These are phyloP conservation scores for Collybiopsis confluens DNA, from an alignment of 768 basidiomycete genomes.

Conservation along the genomic window DNA sequence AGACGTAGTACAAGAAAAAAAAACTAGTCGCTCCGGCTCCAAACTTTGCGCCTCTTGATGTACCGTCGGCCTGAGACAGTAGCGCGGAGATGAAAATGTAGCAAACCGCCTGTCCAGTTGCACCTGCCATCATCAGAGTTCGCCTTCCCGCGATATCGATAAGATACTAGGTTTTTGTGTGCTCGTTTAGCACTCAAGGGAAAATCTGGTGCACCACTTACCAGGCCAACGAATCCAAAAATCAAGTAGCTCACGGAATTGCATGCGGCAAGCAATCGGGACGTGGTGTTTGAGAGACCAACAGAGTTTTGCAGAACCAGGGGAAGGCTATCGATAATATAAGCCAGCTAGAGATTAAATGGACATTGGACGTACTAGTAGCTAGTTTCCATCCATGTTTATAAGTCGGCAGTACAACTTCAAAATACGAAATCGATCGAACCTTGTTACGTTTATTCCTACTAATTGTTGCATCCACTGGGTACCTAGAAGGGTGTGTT, in stretches of 20 bases:
- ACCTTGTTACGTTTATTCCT: no score
- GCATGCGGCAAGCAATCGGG: conserved; percentile 46
- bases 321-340: conserved; percentile 33
- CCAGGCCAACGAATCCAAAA: conserved; percentile 41
- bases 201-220: no score
- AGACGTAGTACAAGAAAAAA: conserved; percentile 48
- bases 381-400: conserved; percentile 53
- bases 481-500: conserved; percentile 31
- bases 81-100: conserved; percentile 40
- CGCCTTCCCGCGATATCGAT: conserved; percentile 47
- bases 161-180: no score
- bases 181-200: no score
- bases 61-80: no score
- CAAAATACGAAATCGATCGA: no score
- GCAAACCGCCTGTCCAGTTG: conserved; percentile 44
- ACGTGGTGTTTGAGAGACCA: no score
- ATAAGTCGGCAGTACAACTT: no score
- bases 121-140: conserved; percentile 52
- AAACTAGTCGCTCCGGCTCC: conserved; percentile 43
- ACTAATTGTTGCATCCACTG: no score
- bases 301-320: conserved; percentile 48
- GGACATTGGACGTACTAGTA: no score
- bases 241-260: conserved; percentile 48
- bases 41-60: conserved; percentile 27
- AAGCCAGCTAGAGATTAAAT: no score